phyloP scores from a whole-genome alignment of 2,329 filamentous ascomycete species.

The Catunica adiposa region DNA sequence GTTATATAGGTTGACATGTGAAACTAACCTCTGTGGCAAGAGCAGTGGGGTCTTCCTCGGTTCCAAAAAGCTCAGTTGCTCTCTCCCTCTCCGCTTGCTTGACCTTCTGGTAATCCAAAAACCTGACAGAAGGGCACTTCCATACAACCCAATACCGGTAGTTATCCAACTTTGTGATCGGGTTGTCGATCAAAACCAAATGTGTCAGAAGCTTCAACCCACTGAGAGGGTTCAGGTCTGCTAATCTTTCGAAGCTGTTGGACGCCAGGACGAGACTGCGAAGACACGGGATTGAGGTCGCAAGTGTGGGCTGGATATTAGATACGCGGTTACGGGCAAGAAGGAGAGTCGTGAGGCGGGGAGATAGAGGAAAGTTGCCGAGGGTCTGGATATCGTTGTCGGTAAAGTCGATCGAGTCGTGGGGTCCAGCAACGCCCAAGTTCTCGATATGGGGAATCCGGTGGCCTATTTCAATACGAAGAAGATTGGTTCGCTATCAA shows the following conservation, averaged over 20 bases:
- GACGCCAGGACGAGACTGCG: conserved; percentile 65
- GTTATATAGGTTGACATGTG: background rate
- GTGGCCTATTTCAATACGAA: conserved; percentile 55
- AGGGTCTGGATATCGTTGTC: conserved; percentile 90
- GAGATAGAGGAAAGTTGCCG: conserved; percentile 82
- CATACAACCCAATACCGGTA: conserved; percentile 88
- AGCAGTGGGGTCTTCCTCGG: conserved; percentile 57
- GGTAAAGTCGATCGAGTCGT: conserved; percentile 95
- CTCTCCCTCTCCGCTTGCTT: conserved; percentile 66
- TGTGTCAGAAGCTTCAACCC: conserved; percentile 57
- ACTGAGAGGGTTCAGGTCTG: conserved; percentile 68
- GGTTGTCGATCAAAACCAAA: conserved; percentile 70
- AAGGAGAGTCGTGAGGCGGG: conserved; percentile 72
- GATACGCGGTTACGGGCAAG: conserved; percentile 78
- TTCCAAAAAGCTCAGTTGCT: conserved; percentile 72
- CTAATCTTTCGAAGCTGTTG: conserved; percentile 70
- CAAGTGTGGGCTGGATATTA: conserved; percentile 60
- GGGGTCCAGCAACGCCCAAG: conserved; percentile 85
- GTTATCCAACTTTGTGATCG: conserved; percentile 64
- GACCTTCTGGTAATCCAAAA: conserved; percentile 85
- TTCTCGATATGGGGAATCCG: conserved; percentile 97
- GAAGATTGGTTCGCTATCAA: conserved; percentile 52
- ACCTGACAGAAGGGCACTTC: conserved; percentile 68
- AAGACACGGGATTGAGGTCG: conserved; percentile 64
- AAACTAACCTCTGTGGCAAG: conserved; percentile 50